Conservation (phyloP, 2,329 filamentous ascomycete species). For the Ceratocystis ficicola region DNA sequence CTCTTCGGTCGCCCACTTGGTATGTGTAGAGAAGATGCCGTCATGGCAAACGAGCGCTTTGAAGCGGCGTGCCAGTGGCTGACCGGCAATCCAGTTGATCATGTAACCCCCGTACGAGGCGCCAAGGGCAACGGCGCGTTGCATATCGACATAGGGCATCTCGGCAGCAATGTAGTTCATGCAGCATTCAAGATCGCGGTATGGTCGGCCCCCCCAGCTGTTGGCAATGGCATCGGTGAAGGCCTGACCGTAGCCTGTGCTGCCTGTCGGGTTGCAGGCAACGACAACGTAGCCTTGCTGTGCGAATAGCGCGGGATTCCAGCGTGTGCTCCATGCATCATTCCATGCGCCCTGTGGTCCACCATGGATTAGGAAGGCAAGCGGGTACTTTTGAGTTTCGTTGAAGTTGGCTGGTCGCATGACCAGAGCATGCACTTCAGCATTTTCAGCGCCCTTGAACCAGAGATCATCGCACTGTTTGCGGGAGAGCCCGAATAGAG, state of each 20-base stretch:
- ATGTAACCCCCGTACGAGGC: constrained; percentile 66
- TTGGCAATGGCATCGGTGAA: constrained; percentile 64
- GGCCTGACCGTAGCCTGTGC: constrained; percentile 68
- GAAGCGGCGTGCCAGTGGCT: constrained; percentile 69
- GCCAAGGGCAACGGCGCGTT: constrained; percentile 58
- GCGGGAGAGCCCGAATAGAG: constrained; percentile 51
- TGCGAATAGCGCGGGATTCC: constrained; percentile 77
- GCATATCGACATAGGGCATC: constrained; percentile 55
- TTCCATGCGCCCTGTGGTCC: constrained; percentile 68
- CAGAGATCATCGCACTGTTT: constrained; percentile 52
- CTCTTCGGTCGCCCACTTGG: constrained; percentile 53
- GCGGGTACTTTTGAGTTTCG: constrained; percentile 58
- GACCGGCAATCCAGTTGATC: constrained; percentile 88
- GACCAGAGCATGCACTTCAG: constrained; percentile 55
- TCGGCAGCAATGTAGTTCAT: constrained; percentile 61
- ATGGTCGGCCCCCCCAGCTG: constrained; percentile 77
- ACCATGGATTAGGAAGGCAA: constrained; percentile 71
- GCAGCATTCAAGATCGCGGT: constrained; percentile 65
- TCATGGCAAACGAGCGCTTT: constrained; percentile 82
- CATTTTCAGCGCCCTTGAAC: constrained; percentile 38
- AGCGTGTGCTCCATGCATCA: constrained; percentile 67
- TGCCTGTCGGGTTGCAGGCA: constrained; percentile 70
- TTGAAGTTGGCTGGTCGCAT: constrained; percentile 55
- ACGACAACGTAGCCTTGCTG: constrained; percentile 80
- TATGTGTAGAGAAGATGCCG: constrained; percentile 63